phyloP scores from a whole-genome alignment of 1,139 yeast species.

The Kodamaea arcana region DNA sequence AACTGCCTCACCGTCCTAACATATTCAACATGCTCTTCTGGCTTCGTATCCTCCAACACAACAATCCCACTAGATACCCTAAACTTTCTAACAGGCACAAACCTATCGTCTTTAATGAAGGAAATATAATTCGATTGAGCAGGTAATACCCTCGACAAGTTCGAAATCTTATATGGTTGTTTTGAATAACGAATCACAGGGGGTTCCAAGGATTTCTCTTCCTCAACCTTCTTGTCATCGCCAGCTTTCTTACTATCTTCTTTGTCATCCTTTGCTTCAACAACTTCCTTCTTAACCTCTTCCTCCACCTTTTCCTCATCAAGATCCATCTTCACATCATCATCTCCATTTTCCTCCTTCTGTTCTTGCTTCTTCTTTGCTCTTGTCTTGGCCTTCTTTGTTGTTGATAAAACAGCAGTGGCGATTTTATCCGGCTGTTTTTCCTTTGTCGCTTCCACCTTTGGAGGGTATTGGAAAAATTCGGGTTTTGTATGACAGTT shows the following conservation, averaged over 20 bases:
- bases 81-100: conserved; percentile 77
- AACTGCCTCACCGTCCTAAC: conserved; percentile 86
- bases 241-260: conserved; percentile 21
- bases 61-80: conserved; percentile 80
- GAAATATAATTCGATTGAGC: conserved; percentile 80
- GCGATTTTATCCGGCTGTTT: conserved; percentile 87
- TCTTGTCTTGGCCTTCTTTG: conserved; percentile 87
- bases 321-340: conserved; percentile 27
- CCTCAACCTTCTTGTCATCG: conserved; percentile 24
- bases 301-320: conserved; percentile 21
- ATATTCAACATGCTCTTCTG: conserved; percentile 59
- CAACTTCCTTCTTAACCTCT: conserved; percentile 10
- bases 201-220: conserved; percentile 23
- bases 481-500: conserved; percentile 80
- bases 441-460: conserved; percentile 72
- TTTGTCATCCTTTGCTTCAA: conserved; percentile 16
- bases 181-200: conserved; percentile 43
- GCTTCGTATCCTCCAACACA: conserved; percentile 67
- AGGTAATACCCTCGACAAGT: conserved; percentile 89
- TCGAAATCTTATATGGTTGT: conserved; percentile 65
- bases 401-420: conserved; percentile 91
- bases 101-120: conserved; percentile 72
- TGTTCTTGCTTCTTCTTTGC: conserved; percentile 72
- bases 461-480: conserved; percentile 86
- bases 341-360: conserved; percentile 35